Conservation (phyloP, 345 rosid genomes). For the Citrus sp. region DNA sequence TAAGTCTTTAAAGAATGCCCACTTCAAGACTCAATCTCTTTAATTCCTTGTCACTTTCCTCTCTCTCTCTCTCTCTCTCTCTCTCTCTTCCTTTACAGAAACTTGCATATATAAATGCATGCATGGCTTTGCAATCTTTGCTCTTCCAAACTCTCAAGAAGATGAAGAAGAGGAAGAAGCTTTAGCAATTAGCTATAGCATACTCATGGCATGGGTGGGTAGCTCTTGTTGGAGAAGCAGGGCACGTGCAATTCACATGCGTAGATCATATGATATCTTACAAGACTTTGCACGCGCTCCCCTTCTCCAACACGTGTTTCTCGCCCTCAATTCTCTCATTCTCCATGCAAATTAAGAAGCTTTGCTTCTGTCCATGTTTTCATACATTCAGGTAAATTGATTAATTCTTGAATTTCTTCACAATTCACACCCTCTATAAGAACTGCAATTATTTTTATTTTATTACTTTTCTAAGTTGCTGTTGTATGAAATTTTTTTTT, state of each 20-base stretch:
- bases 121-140: not conserved
- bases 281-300: conserved; percentile 81
- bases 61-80: not conserved
- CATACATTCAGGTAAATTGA: not conserved
- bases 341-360: not conserved
- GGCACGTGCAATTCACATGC: conserved; percentile 82
- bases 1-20: conserved; percentile 49
- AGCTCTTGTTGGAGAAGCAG: conserved; percentile 99
- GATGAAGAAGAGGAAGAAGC: not conserved
- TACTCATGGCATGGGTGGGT: conserved; percentile 48
- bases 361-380: not conserved
- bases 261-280: not conserved
- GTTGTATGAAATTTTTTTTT: not conserved
- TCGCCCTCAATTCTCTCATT: conserved; percentile 25
- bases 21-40: conserved; percentile 65
- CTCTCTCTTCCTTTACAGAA: conserved; percentile 23
- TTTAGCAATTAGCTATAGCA: not conserved
- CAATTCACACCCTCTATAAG: not conserved
- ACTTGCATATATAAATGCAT: conserved; percentile 34
- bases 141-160: not conserved
- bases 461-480: too few species aligned
- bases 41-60: not conserved
- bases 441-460: not conserved
- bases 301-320: conserved; percentile 90
- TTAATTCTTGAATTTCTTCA: not conserved